Evolutionary conservation across 495 filamentous ascomycete genomes (phyloP).

Genomic region (Aspergillus hancockii): DNA sequence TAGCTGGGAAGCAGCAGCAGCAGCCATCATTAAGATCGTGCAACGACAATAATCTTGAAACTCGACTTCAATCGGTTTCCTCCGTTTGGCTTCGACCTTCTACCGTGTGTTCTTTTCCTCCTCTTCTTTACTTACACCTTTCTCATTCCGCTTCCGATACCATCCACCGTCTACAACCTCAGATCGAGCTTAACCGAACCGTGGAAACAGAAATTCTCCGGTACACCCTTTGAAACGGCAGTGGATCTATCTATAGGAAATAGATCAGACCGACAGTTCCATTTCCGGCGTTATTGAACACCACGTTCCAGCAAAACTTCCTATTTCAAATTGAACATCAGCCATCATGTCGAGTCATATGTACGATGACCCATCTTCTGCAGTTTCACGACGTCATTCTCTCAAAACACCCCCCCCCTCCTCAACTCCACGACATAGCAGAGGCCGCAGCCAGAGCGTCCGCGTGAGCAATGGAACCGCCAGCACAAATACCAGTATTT

Average conservation of each 20-base stretch:
- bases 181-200: constrained; percentile 15
- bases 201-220: constrained; percentile 9
- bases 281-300: constrained; percentile 13
- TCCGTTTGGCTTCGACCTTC: constrained; percentile 1
- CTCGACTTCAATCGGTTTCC: constrained; percentile 10
- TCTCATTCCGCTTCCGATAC: constrained; percentile 10
- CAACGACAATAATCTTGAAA: constrained; percentile 22
- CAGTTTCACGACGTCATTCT: constrained; percentile 50
- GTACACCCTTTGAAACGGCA: constrained; percentile 13
- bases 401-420: constrained; percentile 49
- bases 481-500: constrained; percentile 72
- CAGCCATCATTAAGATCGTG: constrained; percentile 23
- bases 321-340: constrained; percentile 2
- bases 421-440: constrained; percentile 48
- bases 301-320: constrained; percentile 19
- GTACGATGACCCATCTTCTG: constrained; percentile 54
- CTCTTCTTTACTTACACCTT: constrained; percentile 6
- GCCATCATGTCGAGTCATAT: constrained; percentile 48
- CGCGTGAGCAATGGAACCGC: constrained; percentile 77
- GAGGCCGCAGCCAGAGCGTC: constrained; percentile 60
- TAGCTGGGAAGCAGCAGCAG: constrained; percentile 14
- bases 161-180: not conserved
- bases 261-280: constrained; percentile 21
- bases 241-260: constrained; percentile 22
- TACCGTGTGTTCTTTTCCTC: constrained; percentile 9